Conservation (phyloP, 805 yeast genomes). For the Candida endomychidarum region DNA sequence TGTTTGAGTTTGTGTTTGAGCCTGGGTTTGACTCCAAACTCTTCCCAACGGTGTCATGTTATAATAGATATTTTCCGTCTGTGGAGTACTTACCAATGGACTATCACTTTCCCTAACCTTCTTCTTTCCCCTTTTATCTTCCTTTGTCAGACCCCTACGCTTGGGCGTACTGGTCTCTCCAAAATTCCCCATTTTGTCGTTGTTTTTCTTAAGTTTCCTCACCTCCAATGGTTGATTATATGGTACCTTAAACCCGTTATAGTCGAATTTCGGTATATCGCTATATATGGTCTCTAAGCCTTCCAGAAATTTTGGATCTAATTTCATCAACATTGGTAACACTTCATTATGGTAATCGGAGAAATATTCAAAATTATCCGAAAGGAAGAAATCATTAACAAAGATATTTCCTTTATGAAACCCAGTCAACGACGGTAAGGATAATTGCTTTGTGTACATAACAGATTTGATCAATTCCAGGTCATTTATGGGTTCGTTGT, state of each 20-base stretch:
- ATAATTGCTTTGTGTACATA: constrained; percentile 29
- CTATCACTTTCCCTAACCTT: background rate
- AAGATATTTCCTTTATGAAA: constrained; percentile 35
- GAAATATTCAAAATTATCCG: constrained; percentile 34
- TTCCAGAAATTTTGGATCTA: constrained; percentile 28
- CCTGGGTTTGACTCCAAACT: no score
- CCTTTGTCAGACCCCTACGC: background rate
- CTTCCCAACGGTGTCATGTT: no score
- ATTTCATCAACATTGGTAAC: constrained; percentile 27
- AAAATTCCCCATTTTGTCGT: background rate
- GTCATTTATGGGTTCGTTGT: constrained; percentile 26
- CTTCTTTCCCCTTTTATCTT: background rate
- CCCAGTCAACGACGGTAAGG: constrained; percentile 28
- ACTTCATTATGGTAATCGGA: constrained; percentile 39
- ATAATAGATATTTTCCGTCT: no score
- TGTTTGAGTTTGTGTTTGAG: background rate
- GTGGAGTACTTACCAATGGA: no score
- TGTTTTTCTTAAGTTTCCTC: constrained; percentile 1
- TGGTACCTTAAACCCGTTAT: constrained; percentile 26
- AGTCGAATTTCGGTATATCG: constrained; percentile 34
- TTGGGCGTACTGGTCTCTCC: background rate
- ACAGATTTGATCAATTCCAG: constrained; percentile 32
- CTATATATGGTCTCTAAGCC: constrained; percentile 30
- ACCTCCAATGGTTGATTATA: constrained; percentile 23
- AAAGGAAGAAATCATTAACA: constrained; percentile 36